Evolutionary conservation across 148 eudicot genomes (phyloP).

Genomic region (Persicaria maculosa): DNA sequence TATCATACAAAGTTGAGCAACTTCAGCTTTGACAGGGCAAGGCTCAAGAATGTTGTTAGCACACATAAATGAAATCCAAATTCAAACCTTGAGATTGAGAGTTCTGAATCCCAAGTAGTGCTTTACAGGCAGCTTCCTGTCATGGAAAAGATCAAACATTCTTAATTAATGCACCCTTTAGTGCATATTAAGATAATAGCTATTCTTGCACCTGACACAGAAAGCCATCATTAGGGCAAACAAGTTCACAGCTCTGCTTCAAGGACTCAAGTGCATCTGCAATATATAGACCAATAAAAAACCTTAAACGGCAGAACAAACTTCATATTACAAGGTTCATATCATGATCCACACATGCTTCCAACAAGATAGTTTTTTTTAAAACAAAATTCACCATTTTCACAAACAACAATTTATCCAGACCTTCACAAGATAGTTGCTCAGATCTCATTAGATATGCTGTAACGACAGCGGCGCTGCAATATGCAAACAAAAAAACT

Average conservation of each 20-base stretch:
- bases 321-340: not conserved
- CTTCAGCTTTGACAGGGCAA: too few species aligned
- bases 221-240: slow-evolving; percentile 90
- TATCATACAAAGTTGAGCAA: too few species aligned
- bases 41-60: slow-evolving; percentile 55
- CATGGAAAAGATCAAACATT: slow-evolving; percentile 12
- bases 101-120: slow-evolving; percentile 15
- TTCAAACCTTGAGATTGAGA: slow-evolving; percentile 17
- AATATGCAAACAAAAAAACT: slow-evolving; percentile 19
- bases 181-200: not conserved
- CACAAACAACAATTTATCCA: slow-evolving; percentile 14
- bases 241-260: slow-evolving; percentile 58
- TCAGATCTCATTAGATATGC: slow-evolving; percentile 95
- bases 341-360: not conserved
- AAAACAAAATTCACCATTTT: not conserved
- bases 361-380: not conserved
- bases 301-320: not conserved
- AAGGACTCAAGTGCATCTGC: slow-evolving; percentile 84
- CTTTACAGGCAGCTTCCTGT: slow-evolving; percentile 35
- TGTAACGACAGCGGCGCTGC: slow-evolving; percentile 90
- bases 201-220: slow-evolving; percentile 57
- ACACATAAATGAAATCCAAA: slow-evolving; percentile 33
- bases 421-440: slow-evolving; percentile 79
- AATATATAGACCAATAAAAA: slow-evolving; percentile 2
- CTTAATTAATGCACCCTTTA: not conserved